Percentiles rank a stretch among this genome's conserved stretches.
Conservation (phyloP, 192 early-diverging fungal species). For the Coemansia sp. region DNA sequence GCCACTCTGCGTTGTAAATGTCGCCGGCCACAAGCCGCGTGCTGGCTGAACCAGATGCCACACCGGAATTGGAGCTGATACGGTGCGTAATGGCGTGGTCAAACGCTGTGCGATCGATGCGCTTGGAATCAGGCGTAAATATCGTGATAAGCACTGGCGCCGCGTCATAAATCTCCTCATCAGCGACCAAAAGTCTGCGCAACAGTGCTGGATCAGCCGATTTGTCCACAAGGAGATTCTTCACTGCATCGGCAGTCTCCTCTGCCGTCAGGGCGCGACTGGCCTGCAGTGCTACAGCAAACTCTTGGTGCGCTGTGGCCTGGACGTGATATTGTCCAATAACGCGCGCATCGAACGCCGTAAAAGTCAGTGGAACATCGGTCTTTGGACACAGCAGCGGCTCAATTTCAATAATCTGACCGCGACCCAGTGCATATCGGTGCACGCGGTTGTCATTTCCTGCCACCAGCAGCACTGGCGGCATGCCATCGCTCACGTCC, state of each 20-base stretch:
- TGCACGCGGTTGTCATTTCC: constrained; percentile 52
- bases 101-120: constrained; percentile 40
- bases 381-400: constrained; percentile 45
- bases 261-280: constrained; percentile 15
- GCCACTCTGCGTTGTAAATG: constrained; percentile 39
- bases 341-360: constrained; percentile 42
- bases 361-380: constrained; percentile 33
- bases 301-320: constrained; percentile 52
- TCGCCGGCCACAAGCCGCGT: constrained; percentile 29
- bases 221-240: neutral
- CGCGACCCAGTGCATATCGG: constrained; percentile 47
- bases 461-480: constrained; percentile 43
- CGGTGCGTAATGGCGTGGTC: constrained; percentile 27
- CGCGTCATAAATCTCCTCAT: constrained; percentile 51
- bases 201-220: neutral
- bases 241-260: constrained; percentile 12
- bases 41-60: neutral
- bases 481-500: constrained; percentile 35
- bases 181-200: constrained; percentile 42
- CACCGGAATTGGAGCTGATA: neutral
- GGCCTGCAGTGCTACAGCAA: constrained; percentile 47
- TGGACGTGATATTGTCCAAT: constrained; percentile 50
- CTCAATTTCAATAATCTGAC: constrained; percentile 44
- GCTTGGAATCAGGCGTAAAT: constrained; percentile 34
- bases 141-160: constrained; percentile 44